Percentiles rank a stretch among this genome's conserved stretches.
Evolutionary conservation across 2,329 filamentous ascomycete species (phyloP).

Genomic region (Arthroderma sp.): DNA sequence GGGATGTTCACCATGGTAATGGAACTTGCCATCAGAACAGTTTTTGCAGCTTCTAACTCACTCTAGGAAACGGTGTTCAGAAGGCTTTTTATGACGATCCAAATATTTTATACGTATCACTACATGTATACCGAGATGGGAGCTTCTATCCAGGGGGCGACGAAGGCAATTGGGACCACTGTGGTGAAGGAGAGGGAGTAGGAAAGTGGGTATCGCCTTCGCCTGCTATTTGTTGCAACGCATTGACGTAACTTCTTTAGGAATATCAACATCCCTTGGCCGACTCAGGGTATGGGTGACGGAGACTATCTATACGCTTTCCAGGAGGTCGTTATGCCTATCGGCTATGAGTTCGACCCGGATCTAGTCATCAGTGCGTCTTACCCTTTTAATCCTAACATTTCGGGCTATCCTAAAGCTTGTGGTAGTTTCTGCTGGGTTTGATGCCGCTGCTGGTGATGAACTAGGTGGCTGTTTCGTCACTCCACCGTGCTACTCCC

Average conservation of each 20-base stretch:
- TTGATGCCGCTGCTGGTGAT: constrained; percentile 89
- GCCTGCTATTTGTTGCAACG: background rate
- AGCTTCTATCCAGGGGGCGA: constrained; percentile 63
- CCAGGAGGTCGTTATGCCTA: constrained; percentile 91
- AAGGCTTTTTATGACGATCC: constrained; percentile 92
- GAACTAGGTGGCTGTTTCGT: constrained; percentile 88
- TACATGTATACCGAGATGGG: constrained; percentile 78
- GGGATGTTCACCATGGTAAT: constrained; percentile 54
- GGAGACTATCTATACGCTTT: constrained; percentile 96
- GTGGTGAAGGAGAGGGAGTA: constrained; percentile 43
- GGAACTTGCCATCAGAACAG: background rate
- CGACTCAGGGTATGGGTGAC: constrained; percentile 67
- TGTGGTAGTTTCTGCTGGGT: constrained; percentile 65
- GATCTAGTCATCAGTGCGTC: constrained; percentile 65
- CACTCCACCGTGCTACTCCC: constrained; percentile 78
- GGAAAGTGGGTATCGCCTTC: constrained; percentile 34
- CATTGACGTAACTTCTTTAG: constrained; percentile 17
- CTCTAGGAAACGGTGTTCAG: constrained; percentile 77
- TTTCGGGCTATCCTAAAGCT: background rate
- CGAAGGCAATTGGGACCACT: constrained; percentile 47
- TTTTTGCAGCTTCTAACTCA: constrained; percentile 11
- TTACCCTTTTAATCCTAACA: background rate
- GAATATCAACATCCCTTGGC: constrained; percentile 60
- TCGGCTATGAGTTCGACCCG: constrained; percentile 82
- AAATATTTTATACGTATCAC: constrained; percentile 87